A percentile compares a stretch with the other conserved stretches of the same genome.
phyloP scores from a whole-genome alignment of 176 grass and related monocot species.

The Hordeum vulgare region DNA sequence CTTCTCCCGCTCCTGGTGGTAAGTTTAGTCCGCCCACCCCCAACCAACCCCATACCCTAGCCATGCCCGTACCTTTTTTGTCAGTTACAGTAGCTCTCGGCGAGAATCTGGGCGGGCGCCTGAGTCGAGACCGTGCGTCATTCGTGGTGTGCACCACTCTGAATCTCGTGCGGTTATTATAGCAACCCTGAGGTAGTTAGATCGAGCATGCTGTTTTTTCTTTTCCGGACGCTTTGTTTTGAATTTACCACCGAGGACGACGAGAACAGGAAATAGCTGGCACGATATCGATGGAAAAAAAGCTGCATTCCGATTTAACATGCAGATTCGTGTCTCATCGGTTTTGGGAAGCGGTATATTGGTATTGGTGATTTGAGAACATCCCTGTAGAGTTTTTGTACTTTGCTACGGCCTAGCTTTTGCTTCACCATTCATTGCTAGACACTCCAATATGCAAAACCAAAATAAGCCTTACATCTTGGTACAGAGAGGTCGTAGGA shows the following conservation, averaged over 20 bases:
- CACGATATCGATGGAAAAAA: not conserved
- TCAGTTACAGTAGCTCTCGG: not conserved
- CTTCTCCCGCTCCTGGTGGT: conserved; percentile 63
- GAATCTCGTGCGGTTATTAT: not conserved
- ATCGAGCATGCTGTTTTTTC: not conserved
- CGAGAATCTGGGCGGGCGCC: not conserved
- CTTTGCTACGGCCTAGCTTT: no score
- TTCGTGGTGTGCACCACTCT: not conserved
- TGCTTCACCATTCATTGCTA: no score
- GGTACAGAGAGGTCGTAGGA: no score
- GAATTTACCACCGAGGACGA: not conserved
- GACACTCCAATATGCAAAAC: no score
- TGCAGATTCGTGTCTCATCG: not conserved
- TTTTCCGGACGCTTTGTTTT: not conserved
- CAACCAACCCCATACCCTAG: not conserved
- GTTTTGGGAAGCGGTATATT: not conserved
- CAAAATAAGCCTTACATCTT: no score
- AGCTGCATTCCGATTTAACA: not conserved
- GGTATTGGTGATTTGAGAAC: not conserved
- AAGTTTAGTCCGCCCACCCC: not conserved
- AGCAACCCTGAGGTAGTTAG: not conserved
- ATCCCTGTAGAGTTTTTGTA: not conserved
- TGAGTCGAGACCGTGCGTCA: not conserved
- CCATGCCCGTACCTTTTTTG: not conserved
- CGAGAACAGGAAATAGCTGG: not conserved